These are phyloP conservation scores for Kurtzmaniella cleridarum DNA, from an alignment of 805 yeast species.

Conservation along the genomic window DNA sequence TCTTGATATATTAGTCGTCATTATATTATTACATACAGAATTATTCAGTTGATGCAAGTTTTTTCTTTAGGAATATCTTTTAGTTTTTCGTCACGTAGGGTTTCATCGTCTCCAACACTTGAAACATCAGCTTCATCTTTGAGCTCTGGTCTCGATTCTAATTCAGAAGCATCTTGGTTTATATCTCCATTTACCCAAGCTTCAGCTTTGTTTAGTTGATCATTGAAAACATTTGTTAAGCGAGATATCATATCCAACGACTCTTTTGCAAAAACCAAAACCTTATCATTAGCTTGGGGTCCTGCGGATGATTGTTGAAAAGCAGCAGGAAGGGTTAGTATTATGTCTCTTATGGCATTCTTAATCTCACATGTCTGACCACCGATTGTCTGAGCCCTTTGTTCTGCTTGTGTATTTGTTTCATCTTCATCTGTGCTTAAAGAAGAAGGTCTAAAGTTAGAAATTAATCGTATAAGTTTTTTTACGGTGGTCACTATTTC, in stretches of 20 bases:
- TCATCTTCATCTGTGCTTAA: conserved; percentile 13
- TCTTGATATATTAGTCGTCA: no score
- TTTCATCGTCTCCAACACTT: background rate
- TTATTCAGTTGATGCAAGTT: no score
- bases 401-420: background rate
- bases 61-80: no score
- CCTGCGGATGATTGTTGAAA: conserved; percentile 14
- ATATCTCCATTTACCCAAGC: conserved; percentile 59
- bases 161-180: conserved; percentile 7
- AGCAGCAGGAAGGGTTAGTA: conserved; percentile 62
- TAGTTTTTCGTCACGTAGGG: no score
- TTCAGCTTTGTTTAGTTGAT: conserved; percentile 80
- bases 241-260: conserved; percentile 81
- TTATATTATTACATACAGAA: no score
- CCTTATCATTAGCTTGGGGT: conserved; percentile 50
- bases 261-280: conserved; percentile 80
- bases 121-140: conserved; percentile 1
- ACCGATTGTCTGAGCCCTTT: background rate
- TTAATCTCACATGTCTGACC: conserved; percentile 33
- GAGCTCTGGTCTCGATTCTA: background rate
- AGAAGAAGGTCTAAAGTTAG: conserved; percentile 59
- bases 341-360: conserved; percentile 70
- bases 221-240: conserved; percentile 79
- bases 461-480: conserved; percentile 78
- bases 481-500: conserved; percentile 87